Evolutionary conservation across 2,329 filamentous ascomycete genomes (phyloP).

Genomic region (Gnomoniopsis smithogilvyi): DNA sequence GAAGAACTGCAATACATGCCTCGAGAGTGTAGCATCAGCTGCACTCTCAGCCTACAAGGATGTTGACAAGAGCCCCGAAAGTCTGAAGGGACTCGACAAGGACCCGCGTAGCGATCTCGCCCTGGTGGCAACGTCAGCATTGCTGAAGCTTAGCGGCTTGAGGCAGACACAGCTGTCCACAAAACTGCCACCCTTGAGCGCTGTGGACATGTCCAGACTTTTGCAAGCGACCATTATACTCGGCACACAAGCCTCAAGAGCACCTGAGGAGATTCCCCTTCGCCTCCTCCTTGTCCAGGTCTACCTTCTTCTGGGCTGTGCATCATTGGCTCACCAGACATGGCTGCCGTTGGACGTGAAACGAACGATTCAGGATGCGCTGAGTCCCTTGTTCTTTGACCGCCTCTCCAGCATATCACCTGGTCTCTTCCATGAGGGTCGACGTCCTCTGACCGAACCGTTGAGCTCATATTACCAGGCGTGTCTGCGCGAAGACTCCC

Average conservation of each 20-base stretch:
- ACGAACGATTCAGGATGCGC: slow-evolving; percentile 54
- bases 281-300: slow-evolving; percentile 50
- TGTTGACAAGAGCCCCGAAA: slow-evolving; percentile 20
- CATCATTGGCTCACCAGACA: slow-evolving; percentile 41
- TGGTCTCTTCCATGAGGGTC: slow-evolving; percentile 33
- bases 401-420: slow-evolving; percentile 51
- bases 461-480: slow-evolving; percentile 43
- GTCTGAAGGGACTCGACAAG: slow-evolving; percentile 24
- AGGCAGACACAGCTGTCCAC: slow-evolving; percentile 8
- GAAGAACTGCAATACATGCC: slow-evolving; percentile 19
- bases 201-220: slow-evolving; percentile 30
- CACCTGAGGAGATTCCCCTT: slow-evolving; percentile 43
- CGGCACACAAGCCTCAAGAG: slow-evolving; percentile 43
- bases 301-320: slow-evolving; percentile 49
- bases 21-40: slow-evolving; percentile 21
- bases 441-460: slow-evolving; percentile 35
- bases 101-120: slow-evolving; percentile 31
- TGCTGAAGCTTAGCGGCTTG: slow-evolving; percentile 30
- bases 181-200: slow-evolving; percentile 19
- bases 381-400: slow-evolving; percentile 54
- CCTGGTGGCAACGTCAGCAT: slow-evolving; percentile 27
- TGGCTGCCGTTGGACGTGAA: slow-evolving; percentile 54
- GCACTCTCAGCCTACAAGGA: slow-evolving; percentile 22
- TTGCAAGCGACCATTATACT: slow-evolving; percentile 48
- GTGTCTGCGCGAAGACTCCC: slow-evolving; percentile 35